Evolutionary conservation across 2,329 filamentous ascomycete genomes (phyloP), one percentile per base, ranked within the genome.

Genomic region (Aspergillus alliaceus): DNA sequence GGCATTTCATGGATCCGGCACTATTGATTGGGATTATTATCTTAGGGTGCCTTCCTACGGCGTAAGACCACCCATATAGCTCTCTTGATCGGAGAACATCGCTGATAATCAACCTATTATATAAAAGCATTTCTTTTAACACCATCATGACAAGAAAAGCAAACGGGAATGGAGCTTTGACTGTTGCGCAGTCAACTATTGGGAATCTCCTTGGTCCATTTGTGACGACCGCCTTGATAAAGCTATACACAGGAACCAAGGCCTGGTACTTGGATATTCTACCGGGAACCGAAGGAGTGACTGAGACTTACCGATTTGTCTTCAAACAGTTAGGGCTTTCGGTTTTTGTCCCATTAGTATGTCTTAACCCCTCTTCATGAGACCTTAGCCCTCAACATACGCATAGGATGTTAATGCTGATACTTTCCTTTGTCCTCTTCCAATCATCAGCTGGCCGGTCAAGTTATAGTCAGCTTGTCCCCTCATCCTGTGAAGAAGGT

Each of bases 131-230:
- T 64, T 82, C 84, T 15, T 86, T 83, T 47, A 89, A 89, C 64
- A 83, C 87, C 2, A 83, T 88, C 25, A 46, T 46, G 42, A 31
- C 42, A 8, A 18, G 25, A 48, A 88, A 83, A 54, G 82, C 86
- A 0, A 82, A 85, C 51, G 86, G 86, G 14, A 87, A 89, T 64
- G 80, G 83, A 52, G 81, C 81, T 8, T 80, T 83, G 0, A 81
- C 80, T 52, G 81, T 86, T 59, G 84, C 88, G 34, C 85, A 87
- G 65, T 86, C 87, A 6, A 82, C 87, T 2, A 75, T 89, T 31
- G 86, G 86, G 35, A 88, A 89, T 65, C 81, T 88, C 12, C 74
- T 84, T 0, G 86, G 86, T 7, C 80, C 85, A 0, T 87, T 89
- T 68, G 66, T 89, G 9, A 82, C 83, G 0, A 86, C 86, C 0